Evolutionary conservation across 2,329 filamentous ascomycete genomes (phyloP), one percentile per base, ranked within the genome.

Genomic region (Penicillium sp.): DNA sequence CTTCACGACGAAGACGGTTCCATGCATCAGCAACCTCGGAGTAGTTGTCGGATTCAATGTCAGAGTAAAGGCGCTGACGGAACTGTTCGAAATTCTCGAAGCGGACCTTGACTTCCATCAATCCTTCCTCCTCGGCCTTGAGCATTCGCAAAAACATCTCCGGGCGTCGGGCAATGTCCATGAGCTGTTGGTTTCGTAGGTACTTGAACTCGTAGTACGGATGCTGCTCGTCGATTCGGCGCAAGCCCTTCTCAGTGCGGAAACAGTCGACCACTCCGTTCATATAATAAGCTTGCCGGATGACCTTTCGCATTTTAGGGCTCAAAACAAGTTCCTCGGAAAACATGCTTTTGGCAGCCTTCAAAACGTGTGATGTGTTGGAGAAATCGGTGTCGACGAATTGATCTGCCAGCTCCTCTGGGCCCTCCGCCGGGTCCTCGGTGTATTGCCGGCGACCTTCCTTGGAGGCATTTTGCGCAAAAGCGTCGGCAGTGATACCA

Each of bases 181-280:
- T 78, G 55, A 96, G 88, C 7, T 89, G 89, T 71, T 96, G 92
- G 63, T 94, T 91, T 58, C 90, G 85, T 18, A 99, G 80, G 63
- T 99, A 99, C 72, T 99, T 96, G 77, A 99, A 90, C 71, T 97
- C 94, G 69, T 97, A 97, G 72, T 95, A 97, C 0, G 91, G 90
- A 65, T 97, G 92, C 22, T 94, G 86, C 55, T 97, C 92, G 63
- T 96, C 92, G 61, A 99, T 97, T 66, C 90, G 89, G 51, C 89
- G 88, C 47, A 96, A 77, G 25, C 94, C 94, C 73, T 97, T 99
- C 54, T 97, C 92, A 0, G 94, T 99, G 49, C 94, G 86, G 55
- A 84, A 84, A 69, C 92, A 95, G 74, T 92, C 91, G 54, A 99
- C 85, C 50, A 89, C 82, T 22, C 91, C 90, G 60, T 86, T 86